phyloP scores from a whole-genome alignment of 2,329 filamentous ascomycete genomes.

The Cladosporium cucumerinum region DNA sequence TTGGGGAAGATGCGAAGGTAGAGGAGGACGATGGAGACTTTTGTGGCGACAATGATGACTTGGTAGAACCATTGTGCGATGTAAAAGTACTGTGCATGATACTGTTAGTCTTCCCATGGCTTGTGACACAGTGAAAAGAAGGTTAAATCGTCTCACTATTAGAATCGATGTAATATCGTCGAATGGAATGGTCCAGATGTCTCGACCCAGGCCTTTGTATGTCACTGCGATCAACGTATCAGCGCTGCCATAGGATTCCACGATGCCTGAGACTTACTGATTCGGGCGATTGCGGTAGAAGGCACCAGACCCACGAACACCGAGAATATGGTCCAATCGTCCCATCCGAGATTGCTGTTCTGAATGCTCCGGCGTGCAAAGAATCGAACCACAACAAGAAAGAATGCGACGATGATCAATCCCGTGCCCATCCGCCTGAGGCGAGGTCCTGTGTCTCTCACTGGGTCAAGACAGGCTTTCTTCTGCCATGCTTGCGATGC shows the following conservation, averaged over 20 bases:
- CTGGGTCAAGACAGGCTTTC: background rate
- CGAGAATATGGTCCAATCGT: conserved; percentile 13
- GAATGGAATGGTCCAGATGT: background rate
- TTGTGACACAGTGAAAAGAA: background rate
- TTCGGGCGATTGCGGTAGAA: background rate
- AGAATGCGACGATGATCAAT: background rate
- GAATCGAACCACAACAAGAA: background rate
- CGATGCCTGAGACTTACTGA: background rate
- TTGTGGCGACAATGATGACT: background rate
- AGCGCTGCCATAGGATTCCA: background rate
- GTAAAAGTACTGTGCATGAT: background rate
- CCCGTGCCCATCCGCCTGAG: background rate
- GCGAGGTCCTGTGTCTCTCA: background rate
- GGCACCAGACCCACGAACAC: background rate
- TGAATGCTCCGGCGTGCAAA: background rate
- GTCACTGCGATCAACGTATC: background rate
- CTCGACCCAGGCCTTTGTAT: background rate
- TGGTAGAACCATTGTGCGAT: background rate
- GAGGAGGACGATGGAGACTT: conserved; percentile 2
- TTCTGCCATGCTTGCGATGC: conserved; percentile 7
- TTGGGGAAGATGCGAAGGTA: background rate
- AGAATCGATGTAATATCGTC: background rate
- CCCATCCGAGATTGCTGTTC: conserved; percentile 12
- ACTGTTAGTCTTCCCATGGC: background rate
- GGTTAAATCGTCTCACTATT: no score